These are phyloP conservation scores for Candida neerlandica DNA, from an alignment of 1,139 yeast genomes.

Conservation along the genomic window DNA sequence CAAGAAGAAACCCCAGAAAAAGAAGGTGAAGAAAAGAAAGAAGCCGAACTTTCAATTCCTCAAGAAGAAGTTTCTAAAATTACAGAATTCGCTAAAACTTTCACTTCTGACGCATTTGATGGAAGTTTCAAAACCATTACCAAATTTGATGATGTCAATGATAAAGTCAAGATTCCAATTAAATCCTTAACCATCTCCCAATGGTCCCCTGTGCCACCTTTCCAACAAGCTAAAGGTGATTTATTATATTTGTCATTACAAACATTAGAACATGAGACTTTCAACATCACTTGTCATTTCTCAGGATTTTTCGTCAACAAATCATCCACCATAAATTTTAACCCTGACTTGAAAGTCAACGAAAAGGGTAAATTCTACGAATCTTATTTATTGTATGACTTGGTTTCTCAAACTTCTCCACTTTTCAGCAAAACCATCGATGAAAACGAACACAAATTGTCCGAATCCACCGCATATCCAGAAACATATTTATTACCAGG, in stretches of 20 bases:
- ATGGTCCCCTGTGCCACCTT: conserved; percentile 86
- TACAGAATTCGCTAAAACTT: conserved; percentile 19
- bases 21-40: conserved; percentile 12
- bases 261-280: conserved; percentile 79
- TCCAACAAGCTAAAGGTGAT: conserved; percentile 69
- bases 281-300: conserved; percentile 75
- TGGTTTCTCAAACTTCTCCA: conserved; percentile 60
- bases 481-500: conserved; percentile 64
- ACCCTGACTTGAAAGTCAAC: conserved; percentile 56
- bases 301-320: conserved; percentile 80
- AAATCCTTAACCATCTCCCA: conserved; percentile 66
- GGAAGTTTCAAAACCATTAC: conserved; percentile 14
- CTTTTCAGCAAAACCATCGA: conserved; percentile 43
- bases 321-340: conserved; percentile 68
- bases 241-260: conserved; percentile 72
- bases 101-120: conserved; percentile 13
- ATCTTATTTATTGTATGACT: conserved; percentile 52
- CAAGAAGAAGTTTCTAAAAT: conserved; percentile 24
- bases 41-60: conserved; percentile 18
- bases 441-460: conserved; percentile 44
- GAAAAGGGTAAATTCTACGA: conserved; percentile 39
- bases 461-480: conserved; percentile 50
- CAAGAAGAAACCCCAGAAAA: conserved; percentile 11
- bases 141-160: conserved; percentile 24
- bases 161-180: conserved; percentile 42